Percentiles rank a stretch among this genome's conserved stretches.
Evolutionary conservation across 2,329 filamentous ascomycete species (phyloP).

Genomic region (Fusarium circinatum): DNA sequence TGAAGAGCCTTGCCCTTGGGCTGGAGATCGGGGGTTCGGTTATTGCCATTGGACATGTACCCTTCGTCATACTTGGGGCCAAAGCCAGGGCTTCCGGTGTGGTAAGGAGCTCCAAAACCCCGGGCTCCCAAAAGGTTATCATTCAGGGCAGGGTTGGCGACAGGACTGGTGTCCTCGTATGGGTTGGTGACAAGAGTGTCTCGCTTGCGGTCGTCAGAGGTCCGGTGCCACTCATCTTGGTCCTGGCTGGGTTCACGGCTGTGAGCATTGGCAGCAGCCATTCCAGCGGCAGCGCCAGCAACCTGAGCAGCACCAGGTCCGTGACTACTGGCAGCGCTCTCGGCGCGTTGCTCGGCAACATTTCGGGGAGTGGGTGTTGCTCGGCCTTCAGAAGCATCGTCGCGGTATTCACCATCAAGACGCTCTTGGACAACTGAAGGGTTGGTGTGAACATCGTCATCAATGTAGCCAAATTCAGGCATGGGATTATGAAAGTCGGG

Average conservation of each 20-base stretch:
- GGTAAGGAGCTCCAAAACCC: conserved; percentile 58
- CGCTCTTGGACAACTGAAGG: conserved; percentile 84
- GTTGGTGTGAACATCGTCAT: conserved; percentile 81
- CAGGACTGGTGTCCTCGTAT: conserved; percentile 72
- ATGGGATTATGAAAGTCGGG: conserved; percentile 76
- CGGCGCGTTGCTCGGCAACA: conserved; percentile 43
- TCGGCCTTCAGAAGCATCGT: conserved; percentile 65
- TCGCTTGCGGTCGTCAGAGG: conserved; percentile 70
- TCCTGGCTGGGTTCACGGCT: conserved; percentile 67
- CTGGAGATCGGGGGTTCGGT: conserved; percentile 63
- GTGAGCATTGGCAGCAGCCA: conserved; percentile 54
- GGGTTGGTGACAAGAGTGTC: conserved; percentile 75
- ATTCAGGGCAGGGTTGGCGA: conserved; percentile 64
- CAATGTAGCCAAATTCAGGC: conserved; percentile 77
- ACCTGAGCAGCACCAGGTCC: conserved; percentile 62
- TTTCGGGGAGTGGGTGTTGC: conserved; percentile 58
- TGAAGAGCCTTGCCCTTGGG: conserved; percentile 64
- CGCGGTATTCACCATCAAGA: conserved; percentile 61
- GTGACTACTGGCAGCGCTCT: conserved; percentile 46
- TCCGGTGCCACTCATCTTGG: conserved; percentile 72
- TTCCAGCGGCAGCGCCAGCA: conserved; percentile 60
- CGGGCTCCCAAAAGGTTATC: conserved; percentile 59
- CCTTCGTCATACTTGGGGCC: conserved; percentile 81
- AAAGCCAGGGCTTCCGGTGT: conserved; percentile 66
- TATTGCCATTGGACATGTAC: conserved; percentile 81